Base-by-base conservation (phyloP, 352 stramenopile genomes). In the Phytophthora palmivora region DNA sequence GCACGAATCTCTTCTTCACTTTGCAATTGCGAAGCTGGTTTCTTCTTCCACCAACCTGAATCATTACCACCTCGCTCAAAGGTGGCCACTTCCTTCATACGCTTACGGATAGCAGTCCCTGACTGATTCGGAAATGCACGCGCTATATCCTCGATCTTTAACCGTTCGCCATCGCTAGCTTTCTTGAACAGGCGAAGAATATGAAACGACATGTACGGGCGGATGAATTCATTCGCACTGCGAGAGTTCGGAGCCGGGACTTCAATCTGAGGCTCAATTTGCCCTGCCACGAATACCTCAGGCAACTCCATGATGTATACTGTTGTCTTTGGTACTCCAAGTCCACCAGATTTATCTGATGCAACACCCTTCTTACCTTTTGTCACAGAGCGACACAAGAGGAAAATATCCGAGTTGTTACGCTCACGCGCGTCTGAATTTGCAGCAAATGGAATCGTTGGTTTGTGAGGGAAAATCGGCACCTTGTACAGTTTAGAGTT, bases 401-500 rank as follows among this genome's bases (percentile, higher is more conserved):
- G 67, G 39, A 95, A 95, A 21, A 92, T 67, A 54, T 91, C 84
- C 7, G 76, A 64, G 26, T 72, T 73, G 21, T 79, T 81, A 10
- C 66, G 58, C 16, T 86, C 67, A 26, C 76, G 77, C 14, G 59
- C 51, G 22, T 82, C 71, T 6, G 69, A 22, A 38, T 53, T 82
- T 11, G 67, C 50, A 26, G 70, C 71, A 60, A 91, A 90, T 6
- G 79, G 83, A 26, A 79, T 48, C 1, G 79, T 72, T 1, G 86
- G 74, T 30, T 81, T 84, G 44, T 94, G 84, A 41, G 71, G 68
- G 52, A 95, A 93, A 52, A 95, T 85, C 7, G 86, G 86, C 34
- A 93, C 81, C 54, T 93, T 95, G 71, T 87, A 93, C 4, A 95
- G 60, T 58, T 92, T 91, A 24, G 84, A 94, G 63, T 92, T 91